Conservation (phyloP, 1,284 basidiomycete genomes). For the Tremellales sp. region DNA sequence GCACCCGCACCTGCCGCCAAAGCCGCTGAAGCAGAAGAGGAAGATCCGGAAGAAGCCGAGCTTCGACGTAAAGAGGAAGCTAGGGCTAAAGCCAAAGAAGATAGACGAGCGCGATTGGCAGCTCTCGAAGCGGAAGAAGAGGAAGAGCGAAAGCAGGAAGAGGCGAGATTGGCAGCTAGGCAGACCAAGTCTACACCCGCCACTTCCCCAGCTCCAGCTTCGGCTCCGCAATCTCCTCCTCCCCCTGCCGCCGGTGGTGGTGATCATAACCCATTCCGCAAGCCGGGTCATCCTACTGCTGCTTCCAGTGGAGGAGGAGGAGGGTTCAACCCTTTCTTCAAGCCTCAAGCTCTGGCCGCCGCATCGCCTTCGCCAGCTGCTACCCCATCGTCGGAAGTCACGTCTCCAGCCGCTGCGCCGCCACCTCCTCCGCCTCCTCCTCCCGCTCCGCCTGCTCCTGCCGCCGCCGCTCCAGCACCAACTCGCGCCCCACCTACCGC, state of each 20-base stretch:
- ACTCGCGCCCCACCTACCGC: constrained; percentile 52
- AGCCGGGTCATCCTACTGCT: constrained; percentile 40
- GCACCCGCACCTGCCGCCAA: constrained; percentile 45
- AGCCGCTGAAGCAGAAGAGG: constrained; percentile 44
- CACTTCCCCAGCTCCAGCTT: constrained; percentile 15
- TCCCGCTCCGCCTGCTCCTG: constrained; percentile 37
- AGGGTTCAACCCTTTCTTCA: constrained; percentile 52
- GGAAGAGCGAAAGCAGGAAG: constrained; percentile 62
- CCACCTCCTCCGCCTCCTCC: constrained; percentile 38
- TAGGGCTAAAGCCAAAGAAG: constrained; percentile 63
- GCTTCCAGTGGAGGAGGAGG: constrained; percentile 30
- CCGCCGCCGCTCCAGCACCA: constrained; percentile 25
- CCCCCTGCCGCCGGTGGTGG: constrained; percentile 14
- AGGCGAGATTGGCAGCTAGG: constrained; percentile 53
- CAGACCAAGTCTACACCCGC: constrained; percentile 26
- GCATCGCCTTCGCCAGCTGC: constrained; percentile 22
- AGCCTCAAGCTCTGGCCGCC: constrained; percentile 41
- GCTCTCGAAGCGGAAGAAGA: constrained; percentile 69
- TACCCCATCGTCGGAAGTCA: constrained; percentile 15
- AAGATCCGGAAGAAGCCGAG: constrained; percentile 63
- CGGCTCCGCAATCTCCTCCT: constrained; percentile 19
- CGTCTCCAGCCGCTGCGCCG: constrained; percentile 41
- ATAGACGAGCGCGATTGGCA: constrained; percentile 60
- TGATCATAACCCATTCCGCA: constrained; percentile 49
- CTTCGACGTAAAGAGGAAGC: constrained; percentile 62